phyloP scores from a whole-genome alignment of 768 basidiomycete species.

The Royoungia palumana region DNA sequence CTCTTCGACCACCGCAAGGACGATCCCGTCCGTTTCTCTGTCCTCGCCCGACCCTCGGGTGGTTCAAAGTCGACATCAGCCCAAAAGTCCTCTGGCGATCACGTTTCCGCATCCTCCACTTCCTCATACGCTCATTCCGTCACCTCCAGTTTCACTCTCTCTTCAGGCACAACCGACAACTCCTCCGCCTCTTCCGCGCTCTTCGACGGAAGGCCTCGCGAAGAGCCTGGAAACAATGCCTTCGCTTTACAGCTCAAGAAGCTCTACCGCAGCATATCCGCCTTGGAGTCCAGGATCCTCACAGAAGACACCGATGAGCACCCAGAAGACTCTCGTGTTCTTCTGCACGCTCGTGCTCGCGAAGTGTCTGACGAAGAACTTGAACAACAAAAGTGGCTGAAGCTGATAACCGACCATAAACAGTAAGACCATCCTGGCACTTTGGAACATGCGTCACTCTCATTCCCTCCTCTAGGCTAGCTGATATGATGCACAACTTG shows the following conservation, averaged over 20 bases:
- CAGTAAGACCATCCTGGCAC: constrained; percentile 48
- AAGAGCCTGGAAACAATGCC: constrained; percentile 59
- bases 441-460: background rate
- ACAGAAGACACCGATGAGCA: constrained; percentile 58
- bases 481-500: constrained; percentile 86
- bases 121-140: constrained; percentile 72
- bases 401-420: constrained; percentile 77
- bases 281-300: constrained; percentile 73
- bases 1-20: constrained; percentile 90
- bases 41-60: constrained; percentile 49
- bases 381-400: constrained; percentile 75
- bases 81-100: constrained; percentile 65
- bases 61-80: constrained; percentile 44
- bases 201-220: constrained; percentile 54
- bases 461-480: constrained; percentile 55
- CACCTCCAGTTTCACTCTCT: constrained; percentile 67
- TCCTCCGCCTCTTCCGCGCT: constrained; percentile 71
- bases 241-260: constrained; percentile 75
- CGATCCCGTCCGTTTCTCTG: constrained; percentile 83
- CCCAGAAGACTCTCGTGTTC: constrained; percentile 36
- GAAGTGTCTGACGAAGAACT: constrained; percentile 48
- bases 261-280: constrained; percentile 79
- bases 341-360: constrained; percentile 33
- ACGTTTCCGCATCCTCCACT: constrained; percentile 69
- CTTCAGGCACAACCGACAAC: constrained; percentile 68